Percentiles rank a stretch among this genome's conserved stretches.
phyloP scores from a whole-genome alignment of 2,329 filamentous ascomycete genomes.

The Chaetomium sp. region DNA sequence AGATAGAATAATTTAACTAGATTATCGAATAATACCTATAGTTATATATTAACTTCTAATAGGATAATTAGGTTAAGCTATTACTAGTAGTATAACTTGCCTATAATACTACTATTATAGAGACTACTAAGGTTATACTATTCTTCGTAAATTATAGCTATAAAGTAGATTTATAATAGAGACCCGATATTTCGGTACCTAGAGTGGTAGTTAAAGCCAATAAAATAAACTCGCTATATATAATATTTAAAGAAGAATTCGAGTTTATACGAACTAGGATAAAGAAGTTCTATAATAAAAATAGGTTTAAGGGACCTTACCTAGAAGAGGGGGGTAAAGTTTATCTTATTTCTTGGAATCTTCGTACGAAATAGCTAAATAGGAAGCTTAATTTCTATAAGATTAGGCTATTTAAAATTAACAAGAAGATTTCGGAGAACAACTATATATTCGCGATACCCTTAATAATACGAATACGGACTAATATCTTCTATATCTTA shows the following conservation, averaged over 20 bases:
- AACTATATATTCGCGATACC: conserved; percentile 17
- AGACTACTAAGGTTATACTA: conserved; percentile 26
- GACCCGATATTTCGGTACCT: no score
- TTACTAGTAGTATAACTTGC: conserved; percentile 16
- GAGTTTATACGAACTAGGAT: no score
- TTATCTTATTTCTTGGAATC: no score
- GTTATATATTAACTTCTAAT: conserved; percentile 22
- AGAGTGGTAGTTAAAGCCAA: no score
- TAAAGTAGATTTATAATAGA: no score
- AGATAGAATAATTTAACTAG: conserved; percentile 5
- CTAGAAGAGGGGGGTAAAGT: no score
- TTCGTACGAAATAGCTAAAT: no score
- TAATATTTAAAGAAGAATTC: no score
- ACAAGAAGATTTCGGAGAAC: conserved; percentile 7
- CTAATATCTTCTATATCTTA: conserved; percentile 20
- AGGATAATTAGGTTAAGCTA: conserved; percentile 24
- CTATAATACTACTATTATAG: conserved; percentile 12
- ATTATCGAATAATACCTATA: conserved; percentile 25
- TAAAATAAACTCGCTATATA: no score
- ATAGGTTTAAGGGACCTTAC: no score
- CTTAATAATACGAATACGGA: conserved; percentile 9
- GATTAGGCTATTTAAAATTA: conserved; percentile 5
- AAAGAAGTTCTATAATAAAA: no score
- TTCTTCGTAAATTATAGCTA: conserved; percentile 18
- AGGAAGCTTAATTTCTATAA: no score